Conservation (phyloP, 352 stramenopile genomes). For the Heterotrichella gracilis region DNA sequence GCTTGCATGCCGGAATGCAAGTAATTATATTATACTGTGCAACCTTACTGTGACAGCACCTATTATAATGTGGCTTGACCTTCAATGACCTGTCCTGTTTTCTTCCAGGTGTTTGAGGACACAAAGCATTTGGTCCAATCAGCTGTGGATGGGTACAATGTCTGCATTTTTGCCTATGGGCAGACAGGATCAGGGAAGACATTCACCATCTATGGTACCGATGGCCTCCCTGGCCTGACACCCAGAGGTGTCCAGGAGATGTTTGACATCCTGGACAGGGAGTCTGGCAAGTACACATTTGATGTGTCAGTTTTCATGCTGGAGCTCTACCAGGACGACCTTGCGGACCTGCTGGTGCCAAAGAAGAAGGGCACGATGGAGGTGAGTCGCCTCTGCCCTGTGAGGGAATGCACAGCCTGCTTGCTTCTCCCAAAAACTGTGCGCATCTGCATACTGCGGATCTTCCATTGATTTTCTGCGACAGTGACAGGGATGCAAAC, state of each 20-base stretch:
- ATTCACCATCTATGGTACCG: conserved; percentile 75
- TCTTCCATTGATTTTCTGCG: too few relatives aligned
- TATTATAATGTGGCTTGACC: neutral
- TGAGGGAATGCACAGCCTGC: too few relatives aligned
- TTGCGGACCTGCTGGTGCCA: conserved; percentile 80
- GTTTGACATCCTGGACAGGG: conserved; percentile 31
- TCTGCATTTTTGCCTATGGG: conserved; percentile 73
- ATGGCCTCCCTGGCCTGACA: conserved; percentile 65
- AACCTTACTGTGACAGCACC: neutral
- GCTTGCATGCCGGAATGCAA: neutral
- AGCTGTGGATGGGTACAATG: conserved; percentile 72
- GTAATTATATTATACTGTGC: neutral
- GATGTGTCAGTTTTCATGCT: conserved; percentile 67
- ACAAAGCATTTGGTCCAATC: conserved; percentile 44
- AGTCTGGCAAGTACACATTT: conserved; percentile 32
- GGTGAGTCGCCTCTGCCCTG: too few relatives aligned
- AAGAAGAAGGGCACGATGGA: conserved; percentile 23
- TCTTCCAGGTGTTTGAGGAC: conserved; percentile 18
- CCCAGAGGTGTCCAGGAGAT: conserved; percentile 81
- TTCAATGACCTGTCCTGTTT: neutral
- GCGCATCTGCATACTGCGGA: too few relatives aligned
- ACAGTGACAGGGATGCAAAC: too few relatives aligned
- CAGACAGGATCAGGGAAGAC: conserved; percentile 65
- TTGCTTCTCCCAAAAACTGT: too few relatives aligned
- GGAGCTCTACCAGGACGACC: conserved; percentile 99